Base-by-base conservation (phyloP, 1,284 basidiomycete genomes). In the Irpex rosettiformis region DNA sequence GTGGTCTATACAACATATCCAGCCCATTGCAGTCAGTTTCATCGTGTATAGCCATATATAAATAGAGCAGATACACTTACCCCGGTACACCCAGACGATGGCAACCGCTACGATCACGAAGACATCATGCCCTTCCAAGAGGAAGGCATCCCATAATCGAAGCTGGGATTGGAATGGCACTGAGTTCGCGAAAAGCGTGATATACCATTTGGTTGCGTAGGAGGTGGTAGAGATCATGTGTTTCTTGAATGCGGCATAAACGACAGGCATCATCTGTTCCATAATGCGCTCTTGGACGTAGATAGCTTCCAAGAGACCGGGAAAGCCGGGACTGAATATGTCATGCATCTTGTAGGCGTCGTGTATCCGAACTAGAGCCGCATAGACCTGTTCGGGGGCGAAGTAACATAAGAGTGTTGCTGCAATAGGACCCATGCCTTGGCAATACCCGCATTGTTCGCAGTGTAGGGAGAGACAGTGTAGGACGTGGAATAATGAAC, bases 121-220 rank as follows among this genome's bases (percentile, higher is more conserved):
- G 5, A 95, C 79, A 69, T 99, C 96, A 66, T 86, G 82, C 4
- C 97, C 97, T 63, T 98, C 94, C 22, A 96, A 74, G 52, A 98
- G 78, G 68, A 96, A 91, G 1, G 85, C 92, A 72, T 99, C 96
- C 96, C 96, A 99, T 22, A 99, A 70, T 59, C 97, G 82, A 42
- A 99, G 76, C 76, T 98, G 95, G 48, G 90, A 94, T 73, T 95
- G 91, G 72, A 97, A 99, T 11, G 96, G 95, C n/a, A 99, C 88
- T 1, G 91, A 91, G 70, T 97, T 98, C 55, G 94, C 87, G 68
- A 96, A 96, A 16, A 99, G 78, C 1, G 97, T 99, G 72, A 99
- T 99, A 74, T 98, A 99, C 96, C 96, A 99, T 73, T 98, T 98
- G 1, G 96, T 98, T 29, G 94, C 96, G 73, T 96, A 99, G 16